Conservation (phyloP, 805 yeast genomes). For the Metschnikowia noctiluminum region DNA sequence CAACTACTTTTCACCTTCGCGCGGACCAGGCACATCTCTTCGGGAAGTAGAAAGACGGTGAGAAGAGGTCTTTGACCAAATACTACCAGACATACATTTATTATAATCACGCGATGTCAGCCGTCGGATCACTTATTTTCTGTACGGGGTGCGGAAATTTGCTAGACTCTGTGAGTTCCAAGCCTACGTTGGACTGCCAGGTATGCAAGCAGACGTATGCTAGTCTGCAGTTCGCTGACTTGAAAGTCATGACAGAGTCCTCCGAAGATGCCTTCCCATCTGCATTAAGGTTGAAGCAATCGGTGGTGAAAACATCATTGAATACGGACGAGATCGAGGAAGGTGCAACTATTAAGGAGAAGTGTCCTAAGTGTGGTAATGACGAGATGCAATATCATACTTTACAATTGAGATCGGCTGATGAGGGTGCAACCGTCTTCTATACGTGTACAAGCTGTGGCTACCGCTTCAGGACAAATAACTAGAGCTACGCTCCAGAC, state of each 20-base stretch:
- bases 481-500: conserved; percentile 37
- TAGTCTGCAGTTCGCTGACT: conserved; percentile 58
- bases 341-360: conserved; percentile 96
- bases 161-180: conserved; percentile 61
- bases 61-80: not conserved
- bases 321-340: conserved; percentile 78
- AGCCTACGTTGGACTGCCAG: conserved; percentile 53
- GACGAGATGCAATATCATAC: conserved; percentile 99
- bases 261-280: conserved; percentile 95
- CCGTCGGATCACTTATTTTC: conserved; percentile 91
- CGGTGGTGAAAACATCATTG: conserved; percentile 85
- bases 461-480: conserved; percentile 91
- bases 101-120: conserved; percentile 65
- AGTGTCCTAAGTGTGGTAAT: conserved; percentile 97
- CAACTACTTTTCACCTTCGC: not conserved
- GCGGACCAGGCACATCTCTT: conserved; percentile 5
- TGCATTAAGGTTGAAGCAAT: conserved; percentile 68
- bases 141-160: conserved; percentile 92
- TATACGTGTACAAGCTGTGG: conserved; percentile 94
- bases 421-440: conserved; percentile 99
- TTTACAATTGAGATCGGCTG: conserved; percentile 93
- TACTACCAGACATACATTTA: not conserved
- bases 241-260: conserved; percentile 84
- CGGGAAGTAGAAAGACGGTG: conserved; percentile 1
- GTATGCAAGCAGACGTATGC: conserved; percentile 44